These are phyloP conservation scores for Solanum megistacrolobum DNA, from an alignment of 257 asterid genomes.

Conservation along the genomic window DNA sequence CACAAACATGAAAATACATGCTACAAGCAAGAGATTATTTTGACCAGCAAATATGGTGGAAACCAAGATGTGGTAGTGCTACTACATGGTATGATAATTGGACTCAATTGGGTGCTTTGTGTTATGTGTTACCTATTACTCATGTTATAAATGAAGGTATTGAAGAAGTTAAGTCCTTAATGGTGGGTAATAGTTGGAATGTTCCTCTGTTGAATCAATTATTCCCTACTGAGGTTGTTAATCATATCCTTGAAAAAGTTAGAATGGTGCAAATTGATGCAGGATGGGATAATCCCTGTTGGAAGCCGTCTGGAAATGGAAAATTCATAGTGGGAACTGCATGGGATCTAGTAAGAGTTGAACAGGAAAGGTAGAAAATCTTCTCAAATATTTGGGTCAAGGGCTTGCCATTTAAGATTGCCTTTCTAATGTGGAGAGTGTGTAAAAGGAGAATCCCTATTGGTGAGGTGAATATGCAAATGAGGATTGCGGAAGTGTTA, in stretches of 20 bases:
- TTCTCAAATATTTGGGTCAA: not conserved
- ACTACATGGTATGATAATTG: too few species aligned
- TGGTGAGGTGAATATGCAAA: too few species aligned
- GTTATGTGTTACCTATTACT: too few species aligned
- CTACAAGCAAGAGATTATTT: too few species aligned
- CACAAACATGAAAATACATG: too few species aligned
- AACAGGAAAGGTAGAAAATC: too few species aligned
- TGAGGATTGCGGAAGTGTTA: too few species aligned
- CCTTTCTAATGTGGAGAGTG: not conserved
- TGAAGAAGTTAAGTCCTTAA: too few species aligned
- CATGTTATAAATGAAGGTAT: too few species aligned
- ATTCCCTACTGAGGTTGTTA: not conserved
- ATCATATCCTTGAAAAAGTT: not conserved
- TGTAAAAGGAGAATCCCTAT: not conserved
- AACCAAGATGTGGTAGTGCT: too few species aligned
- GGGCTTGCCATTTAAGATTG: not conserved
- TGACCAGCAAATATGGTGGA: too few species aligned
- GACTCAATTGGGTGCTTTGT: too few species aligned
- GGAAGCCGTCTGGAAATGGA: not conserved
- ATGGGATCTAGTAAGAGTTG: not conserved
- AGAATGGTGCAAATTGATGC: not conserved
- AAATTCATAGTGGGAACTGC: not conserved
- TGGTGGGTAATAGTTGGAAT: not conserved
- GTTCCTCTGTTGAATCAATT: not conserved
- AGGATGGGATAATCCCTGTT: not conserved